A percentile compares a stretch with the other conserved stretches of the same genome.
Evolutionary conservation across 1,139 yeast genomes (phyloP).

Genomic region (Hansenula sp.): DNA sequence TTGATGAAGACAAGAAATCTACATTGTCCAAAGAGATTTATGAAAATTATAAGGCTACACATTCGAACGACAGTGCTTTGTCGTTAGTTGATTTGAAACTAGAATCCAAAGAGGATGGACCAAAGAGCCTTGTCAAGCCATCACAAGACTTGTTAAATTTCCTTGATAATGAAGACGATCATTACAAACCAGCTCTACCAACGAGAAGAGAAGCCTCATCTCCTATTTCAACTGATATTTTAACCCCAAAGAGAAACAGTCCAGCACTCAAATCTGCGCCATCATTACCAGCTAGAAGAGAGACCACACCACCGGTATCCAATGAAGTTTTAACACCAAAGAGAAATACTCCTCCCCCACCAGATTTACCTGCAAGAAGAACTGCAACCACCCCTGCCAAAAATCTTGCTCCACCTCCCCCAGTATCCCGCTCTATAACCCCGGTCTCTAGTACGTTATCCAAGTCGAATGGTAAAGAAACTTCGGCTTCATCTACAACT

Average conservation of each 20-base stretch:
- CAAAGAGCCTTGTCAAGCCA: neutral
- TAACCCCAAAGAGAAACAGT: constrained; percentile 1
- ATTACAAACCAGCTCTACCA: constrained; percentile 11
- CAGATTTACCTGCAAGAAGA: constrained; percentile 25
- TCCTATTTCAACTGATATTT: constrained; percentile 8
- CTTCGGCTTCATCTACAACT: constrained; percentile 1
- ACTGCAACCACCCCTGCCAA: constrained; percentile 7
- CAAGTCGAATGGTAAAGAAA: constrained; percentile 2
- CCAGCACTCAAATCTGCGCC: constrained; percentile 9
- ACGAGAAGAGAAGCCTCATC: constrained; percentile 7
- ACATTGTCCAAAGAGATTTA: constrained; percentile 48
- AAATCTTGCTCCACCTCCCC: constrained; percentile 10
- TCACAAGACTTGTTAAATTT: constrained; percentile 8
- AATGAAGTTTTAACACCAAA: constrained; percentile 5
- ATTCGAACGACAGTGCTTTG: constrained; percentile 6
- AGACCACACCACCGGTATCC: constrained; percentile 5
- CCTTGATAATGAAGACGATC: constrained; percentile 9
- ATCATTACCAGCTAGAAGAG: constrained; percentile 25
- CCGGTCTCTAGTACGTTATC: constrained; percentile 11
- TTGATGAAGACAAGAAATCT: constrained; percentile 54
- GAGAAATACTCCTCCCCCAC: constrained; percentile 7
- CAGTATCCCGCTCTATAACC: constrained; percentile 6
- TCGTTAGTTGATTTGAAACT: constrained; percentile 11
- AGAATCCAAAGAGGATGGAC: constrained; percentile 4
- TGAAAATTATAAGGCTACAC: constrained; percentile 38